Conservation (phyloP, 148 eudicot genomes). For the Camellia japonica region DNA sequence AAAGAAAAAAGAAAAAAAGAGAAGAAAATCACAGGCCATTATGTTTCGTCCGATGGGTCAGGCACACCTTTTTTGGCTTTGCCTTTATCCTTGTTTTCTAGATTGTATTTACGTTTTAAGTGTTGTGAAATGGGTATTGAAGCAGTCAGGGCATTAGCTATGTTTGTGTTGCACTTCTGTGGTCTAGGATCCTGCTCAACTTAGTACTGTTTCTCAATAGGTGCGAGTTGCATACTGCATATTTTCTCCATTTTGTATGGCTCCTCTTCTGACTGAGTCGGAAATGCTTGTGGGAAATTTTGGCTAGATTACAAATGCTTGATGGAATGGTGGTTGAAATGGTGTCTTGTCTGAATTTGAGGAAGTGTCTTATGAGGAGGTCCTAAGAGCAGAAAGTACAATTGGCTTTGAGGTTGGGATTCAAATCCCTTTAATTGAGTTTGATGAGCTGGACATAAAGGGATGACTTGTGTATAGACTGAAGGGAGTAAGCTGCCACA, state of each 20-base stretch:
- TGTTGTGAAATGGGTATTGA: too few species aligned
- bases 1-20: too few species aligned
- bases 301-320: constrained; percentile 3
- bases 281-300: background rate
- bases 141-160: too few species aligned
- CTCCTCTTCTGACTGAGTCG: background rate
- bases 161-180: background rate
- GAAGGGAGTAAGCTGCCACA: background rate
- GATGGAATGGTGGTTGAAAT: background rate
- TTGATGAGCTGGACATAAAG: background rate
- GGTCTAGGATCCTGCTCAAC: background rate
- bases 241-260: background rate
- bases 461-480: background rate
- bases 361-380: background rate
- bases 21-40: background rate
- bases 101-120: background rate
- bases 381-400: background rate
- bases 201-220: background rate
- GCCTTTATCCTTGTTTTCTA: background rate
- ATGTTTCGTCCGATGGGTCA: background rate
- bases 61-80: background rate
- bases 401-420: background rate
- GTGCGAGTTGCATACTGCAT: background rate
- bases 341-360: background rate
- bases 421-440: background rate